A percentile compares a stretch with the other conserved stretches of the same genome.
phyloP scores from a whole-genome alignment of 2,329 filamentous ascomycete genomes.

The Fusarium proliferatum region DNA sequence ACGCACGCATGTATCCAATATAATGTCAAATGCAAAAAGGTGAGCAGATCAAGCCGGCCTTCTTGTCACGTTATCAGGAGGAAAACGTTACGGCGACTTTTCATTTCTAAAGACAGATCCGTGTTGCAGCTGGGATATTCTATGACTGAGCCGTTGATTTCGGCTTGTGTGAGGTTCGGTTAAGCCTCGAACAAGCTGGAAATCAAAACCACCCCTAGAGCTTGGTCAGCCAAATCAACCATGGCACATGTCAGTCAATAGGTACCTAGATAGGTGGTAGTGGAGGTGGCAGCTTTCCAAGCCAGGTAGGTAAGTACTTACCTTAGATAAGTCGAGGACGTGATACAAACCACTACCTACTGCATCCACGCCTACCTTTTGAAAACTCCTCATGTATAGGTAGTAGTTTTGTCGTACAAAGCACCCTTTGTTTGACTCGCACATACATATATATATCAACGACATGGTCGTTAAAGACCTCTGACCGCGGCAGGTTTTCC shows the following conservation, averaged over 20 bases:
- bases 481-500: neutral
- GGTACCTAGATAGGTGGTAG: neutral
- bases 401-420: neutral
- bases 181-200: neutral
- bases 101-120: neutral
- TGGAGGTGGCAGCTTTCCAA: conserved; percentile 11
- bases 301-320: neutral
- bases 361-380: conserved; percentile 19
- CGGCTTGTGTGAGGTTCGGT: neutral
- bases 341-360: conserved; percentile 12
- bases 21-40: conserved; percentile 18
- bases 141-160: neutral
- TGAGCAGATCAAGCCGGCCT: neutral
- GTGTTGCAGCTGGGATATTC: neutral
- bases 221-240: conserved; percentile 27
- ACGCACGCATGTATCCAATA: conserved; percentile 5
- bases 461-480: neutral
- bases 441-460: neutral
- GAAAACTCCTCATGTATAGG: neutral
- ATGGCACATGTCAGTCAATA: conserved; percentile 32
- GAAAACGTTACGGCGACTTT: neutral
- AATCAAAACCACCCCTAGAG: neutral
- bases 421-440: neutral
- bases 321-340: neutral
- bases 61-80: neutral